Evolutionary conservation across 352 stramenopile species (phyloP), one percentile per base, ranked within the genome.

Genomic region (Plasmopara viticola): DNA sequence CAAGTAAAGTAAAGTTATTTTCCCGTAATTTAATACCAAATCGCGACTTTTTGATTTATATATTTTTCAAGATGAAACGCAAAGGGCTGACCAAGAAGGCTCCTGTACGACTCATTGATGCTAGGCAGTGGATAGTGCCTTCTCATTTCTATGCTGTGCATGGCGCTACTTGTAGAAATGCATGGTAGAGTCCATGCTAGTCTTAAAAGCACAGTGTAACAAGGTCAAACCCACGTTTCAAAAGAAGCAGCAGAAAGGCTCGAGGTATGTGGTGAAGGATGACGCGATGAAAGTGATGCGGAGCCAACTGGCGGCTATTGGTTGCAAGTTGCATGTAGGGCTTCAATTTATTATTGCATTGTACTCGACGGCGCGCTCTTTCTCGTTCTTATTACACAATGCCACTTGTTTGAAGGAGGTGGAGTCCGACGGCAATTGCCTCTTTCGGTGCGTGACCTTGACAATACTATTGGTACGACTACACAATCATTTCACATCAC

Each of bases 371-470:
- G 42, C 14, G 39, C 46, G 28, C 13, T 25, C 20, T 25, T 25
- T 25, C 3, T 25, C 20, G 1, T 25, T 25, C 20, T 25, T 25
- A 3, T 25, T 3, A 49, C 17, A 45, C 18, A 9, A 37, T 38
- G 37, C 47, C 40, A 40, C 44, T 15, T 48, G 18, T 10, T 15
- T 58, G 31, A 44, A 92, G 82, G 69, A 86, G 46, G 81, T 92
- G 13, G 77, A 90, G 51, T 71, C 78, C 1, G 82, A 92, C 44
- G 82, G 82, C 35, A 92, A 92, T 56, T 92, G 82, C 54, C 58
- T 90, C n/a, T 92, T 92, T 50, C 74, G 82, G 80, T 88, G 62
- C 15, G 57, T 28, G 0, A n/a, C 29, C 7, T 48, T 9, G 10
- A 35, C 31, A 8, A 35, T 35, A 35, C 1, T 2, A 12, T 35